Base-by-base conservation (phyloP, 192 early-diverging fungal genomes). In the Hyaloraphidium curvatum region DNA sequence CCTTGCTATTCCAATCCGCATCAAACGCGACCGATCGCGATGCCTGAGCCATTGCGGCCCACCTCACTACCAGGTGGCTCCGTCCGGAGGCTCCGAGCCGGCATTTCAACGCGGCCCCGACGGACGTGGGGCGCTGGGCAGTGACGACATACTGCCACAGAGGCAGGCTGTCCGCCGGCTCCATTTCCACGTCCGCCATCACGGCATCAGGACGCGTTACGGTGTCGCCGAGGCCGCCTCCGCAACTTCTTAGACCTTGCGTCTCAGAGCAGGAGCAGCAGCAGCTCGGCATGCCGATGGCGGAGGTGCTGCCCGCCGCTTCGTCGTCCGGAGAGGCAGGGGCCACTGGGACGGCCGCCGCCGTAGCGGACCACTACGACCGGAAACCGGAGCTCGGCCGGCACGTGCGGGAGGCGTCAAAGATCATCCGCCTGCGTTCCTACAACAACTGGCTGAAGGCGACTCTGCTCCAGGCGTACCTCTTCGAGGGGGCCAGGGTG, bases 401-500 rank as follows among this genome's bases (percentile, higher is more conserved):
- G 2, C 73, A 77, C 25, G 68, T 67, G 23, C 81, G 91, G 28
- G 52, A 88, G 55, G 77, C 87, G 43, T 91, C 89, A 5, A 72
- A 67, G 26, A 95, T 95, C 28, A 75, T 93, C 26, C 76, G 82
- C 1, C 60, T 98, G 43, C 84, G 87, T 37, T 78, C 75, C 53
- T 91, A 90, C 64, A 96, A 98, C 74, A 98, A 98, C 71, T 98
- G 91, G 91, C 62, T 91, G 48, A 98, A 98, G 55, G 79, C 86
- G 11, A 67, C 90, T 1, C 65, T 98, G 27, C 91, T 98, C 53
- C 59, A 69, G 11, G 57, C 72, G 25, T 79, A 83, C 62, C 72
- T 74, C 3, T 55, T 59, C 7, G 57, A 66, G 0, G 70, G 70
- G 0, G 62, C 72, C 61, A 53, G 39, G 3, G 91, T 87, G 4